Evolutionary conservation across 345 rosid genomes (phyloP).

Genomic region (rapeseed (Brassica napus)): DNA sequence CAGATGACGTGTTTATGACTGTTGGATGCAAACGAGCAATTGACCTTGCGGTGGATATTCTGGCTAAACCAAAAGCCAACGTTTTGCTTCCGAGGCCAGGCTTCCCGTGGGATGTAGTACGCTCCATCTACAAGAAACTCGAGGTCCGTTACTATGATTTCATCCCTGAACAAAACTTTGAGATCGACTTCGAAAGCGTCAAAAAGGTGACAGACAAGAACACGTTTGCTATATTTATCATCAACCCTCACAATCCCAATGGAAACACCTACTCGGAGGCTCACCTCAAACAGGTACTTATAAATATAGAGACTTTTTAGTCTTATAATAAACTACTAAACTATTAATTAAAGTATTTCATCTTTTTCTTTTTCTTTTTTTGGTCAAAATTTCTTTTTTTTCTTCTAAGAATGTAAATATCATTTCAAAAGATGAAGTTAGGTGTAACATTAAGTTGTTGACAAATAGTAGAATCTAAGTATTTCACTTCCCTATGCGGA

Average conservation of each 20-base stretch:
- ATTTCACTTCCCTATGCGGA: neutral
- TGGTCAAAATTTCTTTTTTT: neutral
- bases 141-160: constrained; percentile 52
- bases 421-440: neutral
- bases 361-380: too few relatives aligned
- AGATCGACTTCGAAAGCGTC: constrained; percentile 52
- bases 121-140: constrained; percentile 25
- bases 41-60: constrained; percentile 41
- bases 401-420: neutral
- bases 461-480: too few relatives aligned
- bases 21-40: constrained; percentile 58
- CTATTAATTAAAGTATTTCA: neutral
- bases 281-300: constrained; percentile 45
- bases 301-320: neutral
- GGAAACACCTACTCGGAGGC: constrained; percentile 43
- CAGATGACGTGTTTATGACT: constrained; percentile 56
- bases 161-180: constrained; percentile 52
- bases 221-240: constrained; percentile 54
- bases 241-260: constrained; percentile 44
- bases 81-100: constrained; percentile 39
- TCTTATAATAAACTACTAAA: neutral
- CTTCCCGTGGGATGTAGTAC: constrained; percentile 46
- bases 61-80: constrained; percentile 54
- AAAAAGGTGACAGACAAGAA: constrained; percentile 50
- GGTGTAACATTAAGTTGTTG: neutral